Conservation (phyloP, 441 rosid genomes). For the Melastoma candidum region DNA sequence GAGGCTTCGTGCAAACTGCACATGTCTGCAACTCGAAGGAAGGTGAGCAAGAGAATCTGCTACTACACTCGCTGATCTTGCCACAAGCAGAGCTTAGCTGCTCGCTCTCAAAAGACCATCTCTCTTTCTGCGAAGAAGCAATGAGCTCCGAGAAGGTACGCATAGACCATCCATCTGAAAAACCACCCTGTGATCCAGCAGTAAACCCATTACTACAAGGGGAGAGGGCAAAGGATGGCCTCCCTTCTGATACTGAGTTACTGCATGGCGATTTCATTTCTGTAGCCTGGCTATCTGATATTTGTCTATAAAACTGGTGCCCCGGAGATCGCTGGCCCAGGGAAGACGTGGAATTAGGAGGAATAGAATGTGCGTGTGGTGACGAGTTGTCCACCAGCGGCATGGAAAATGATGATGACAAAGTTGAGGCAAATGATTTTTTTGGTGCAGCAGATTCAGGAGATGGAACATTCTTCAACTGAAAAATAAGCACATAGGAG, state of each 20-base stretch:
- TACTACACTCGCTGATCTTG: constrained; percentile 61
- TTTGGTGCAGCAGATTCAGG: constrained; percentile 45
- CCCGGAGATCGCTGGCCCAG: constrained; percentile 62
- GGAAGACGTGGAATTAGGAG: constrained; percentile 73
- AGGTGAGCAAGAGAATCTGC: constrained; percentile 72
- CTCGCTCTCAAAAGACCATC: constrained; percentile 95
- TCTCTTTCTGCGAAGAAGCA: constrained; percentile 76
- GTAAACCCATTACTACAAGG: constrained; percentile 63
- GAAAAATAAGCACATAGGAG: constrained; percentile 18
- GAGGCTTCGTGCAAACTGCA: constrained; percentile 66
- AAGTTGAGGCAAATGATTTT: constrained; percentile 33
- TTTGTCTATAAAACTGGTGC: constrained; percentile 69
- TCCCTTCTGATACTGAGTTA: constrained; percentile 66
- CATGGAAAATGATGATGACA: constrained; percentile 38
- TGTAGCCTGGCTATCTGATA: constrained; percentile 80
- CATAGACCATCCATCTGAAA: constrained; percentile 91
- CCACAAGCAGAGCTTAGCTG: constrained; percentile 46
- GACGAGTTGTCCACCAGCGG: constrained; percentile 39
- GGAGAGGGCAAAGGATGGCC: constrained; percentile 69
- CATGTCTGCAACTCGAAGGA: constrained; percentile 53
- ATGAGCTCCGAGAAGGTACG: constrained; percentile 79
- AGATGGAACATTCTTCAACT: constrained; percentile 47
- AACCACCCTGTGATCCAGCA: constrained; percentile 63
- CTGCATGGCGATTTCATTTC: constrained; percentile 75
- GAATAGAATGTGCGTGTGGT: constrained; percentile 31